Evolutionary conservation across 2,329 filamentous ascomycete genomes (phyloP).

Genomic region (Neofusicoccum laricinum): DNA sequence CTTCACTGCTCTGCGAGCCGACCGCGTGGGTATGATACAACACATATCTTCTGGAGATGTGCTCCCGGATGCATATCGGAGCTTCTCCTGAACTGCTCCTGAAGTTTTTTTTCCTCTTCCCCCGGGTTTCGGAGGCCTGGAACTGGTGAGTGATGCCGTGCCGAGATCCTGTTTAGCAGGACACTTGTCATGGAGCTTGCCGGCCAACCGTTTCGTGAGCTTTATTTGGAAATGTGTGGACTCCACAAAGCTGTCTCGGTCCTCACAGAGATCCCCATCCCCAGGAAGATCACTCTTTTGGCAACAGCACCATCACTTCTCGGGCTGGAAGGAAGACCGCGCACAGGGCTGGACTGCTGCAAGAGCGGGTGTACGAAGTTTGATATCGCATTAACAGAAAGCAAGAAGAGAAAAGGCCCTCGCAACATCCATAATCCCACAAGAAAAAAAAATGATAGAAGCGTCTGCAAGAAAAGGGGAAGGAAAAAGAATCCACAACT

Average conservation of each 20-base stretch:
- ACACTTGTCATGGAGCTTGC: conserved; percentile 4
- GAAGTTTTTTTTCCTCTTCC: background rate
- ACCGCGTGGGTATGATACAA: no score
- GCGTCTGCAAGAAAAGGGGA: conserved; percentile 10
- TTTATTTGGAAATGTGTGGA: background rate
- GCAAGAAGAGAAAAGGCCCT: conserved; percentile 1
- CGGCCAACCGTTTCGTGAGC: background rate
- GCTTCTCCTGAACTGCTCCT: background rate
- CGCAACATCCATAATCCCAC: conserved; percentile 10
- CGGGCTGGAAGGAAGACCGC: background rate
- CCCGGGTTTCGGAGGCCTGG: background rate
- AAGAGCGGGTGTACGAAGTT: conserved; percentile 5
- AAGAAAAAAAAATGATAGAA: conserved; percentile 5
- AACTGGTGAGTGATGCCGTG: background rate
- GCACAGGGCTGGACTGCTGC: background rate
- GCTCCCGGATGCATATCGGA: background rate
- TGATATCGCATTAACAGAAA: conserved; percentile 15
- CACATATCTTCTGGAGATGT: background rate
- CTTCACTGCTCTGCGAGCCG: no score
- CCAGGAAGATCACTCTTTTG: background rate
- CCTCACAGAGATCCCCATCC: background rate
- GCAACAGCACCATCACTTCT: conserved; percentile 8
- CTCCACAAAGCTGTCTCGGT: background rate
- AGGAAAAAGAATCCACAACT: conserved; percentile 12
- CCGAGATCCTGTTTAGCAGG: background rate